phyloP scores from a whole-genome alignment of 129 eudicot genomes.

The Solidago caesia region DNA sequence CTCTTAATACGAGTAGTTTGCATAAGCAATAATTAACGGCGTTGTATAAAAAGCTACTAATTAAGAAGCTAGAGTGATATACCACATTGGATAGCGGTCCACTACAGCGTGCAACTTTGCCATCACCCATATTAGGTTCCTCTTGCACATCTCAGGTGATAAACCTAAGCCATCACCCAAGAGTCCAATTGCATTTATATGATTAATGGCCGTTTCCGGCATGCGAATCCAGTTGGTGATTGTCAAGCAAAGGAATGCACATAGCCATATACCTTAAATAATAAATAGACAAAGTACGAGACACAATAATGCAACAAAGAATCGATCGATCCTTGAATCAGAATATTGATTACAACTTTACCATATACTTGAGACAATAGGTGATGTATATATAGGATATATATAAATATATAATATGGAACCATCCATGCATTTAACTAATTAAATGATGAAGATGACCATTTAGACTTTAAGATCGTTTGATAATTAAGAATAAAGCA shows the following conservation, averaged over 20 bases:
- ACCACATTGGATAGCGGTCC: slow-evolving; percentile 93
- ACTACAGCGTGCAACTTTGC: slow-evolving; percentile 64
- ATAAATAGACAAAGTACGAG: background rate
- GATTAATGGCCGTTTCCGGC: slow-evolving; percentile 90
- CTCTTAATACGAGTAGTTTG: too few species aligned
- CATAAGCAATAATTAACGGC: too few species aligned
- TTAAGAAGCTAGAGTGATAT: background rate
- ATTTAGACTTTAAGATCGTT: too few species aligned
- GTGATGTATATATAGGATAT: too few species aligned
- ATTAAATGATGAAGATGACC: too few species aligned
- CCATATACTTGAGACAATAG: too few species aligned
- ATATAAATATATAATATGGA: too few species aligned
- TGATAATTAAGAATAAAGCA: too few species aligned
- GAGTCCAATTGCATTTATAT: slow-evolving; percentile 57
- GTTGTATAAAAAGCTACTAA: too few species aligned
- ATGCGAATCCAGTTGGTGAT: slow-evolving; percentile 31
- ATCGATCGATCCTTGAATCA: background rate
- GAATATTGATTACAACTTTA: too few species aligned
- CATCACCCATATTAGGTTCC: slow-evolving; percentile 75
- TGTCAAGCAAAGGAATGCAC: background rate
- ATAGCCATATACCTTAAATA: background rate
- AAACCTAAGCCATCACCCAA: slow-evolving; percentile 77
- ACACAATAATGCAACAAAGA: background rate
- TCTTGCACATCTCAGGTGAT: slow-evolving; percentile 80
- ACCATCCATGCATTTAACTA: too few species aligned